Evolutionary conservation across 371 early-diverging fungal genomes (phyloP).

Genomic region (Coelomomyces lativittatus): DNA sequence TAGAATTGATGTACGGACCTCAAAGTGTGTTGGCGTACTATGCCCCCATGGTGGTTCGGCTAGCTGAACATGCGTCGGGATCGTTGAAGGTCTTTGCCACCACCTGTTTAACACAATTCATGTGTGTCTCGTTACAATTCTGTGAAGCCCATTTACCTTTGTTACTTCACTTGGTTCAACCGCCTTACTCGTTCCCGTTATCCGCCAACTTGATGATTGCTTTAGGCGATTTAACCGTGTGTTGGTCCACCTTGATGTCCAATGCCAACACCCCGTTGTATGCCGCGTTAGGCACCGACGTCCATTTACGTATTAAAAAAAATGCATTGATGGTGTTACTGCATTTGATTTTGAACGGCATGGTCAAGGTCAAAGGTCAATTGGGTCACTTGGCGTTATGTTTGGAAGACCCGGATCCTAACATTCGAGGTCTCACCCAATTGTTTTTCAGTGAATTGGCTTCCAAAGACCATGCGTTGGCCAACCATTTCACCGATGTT

Average conservation of each 20-base stretch:
- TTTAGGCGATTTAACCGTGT: conserved; percentile 86
- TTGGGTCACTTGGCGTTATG: conserved; percentile 91
- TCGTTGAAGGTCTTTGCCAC: background rate
- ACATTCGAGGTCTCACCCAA: conserved; percentile 74
- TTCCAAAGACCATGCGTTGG: conserved; percentile 87
- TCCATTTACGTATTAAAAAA: conserved; percentile 56
- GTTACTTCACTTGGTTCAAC: conserved; percentile 12
- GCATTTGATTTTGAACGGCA: conserved; percentile 86
- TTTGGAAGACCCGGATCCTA: conserved; percentile 63
- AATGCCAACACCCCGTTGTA: conserved; percentile 81
- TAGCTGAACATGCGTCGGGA: background rate
- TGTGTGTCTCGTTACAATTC: conserved; percentile 82
- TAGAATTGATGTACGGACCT: conserved; percentile 64
- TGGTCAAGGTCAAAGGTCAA: conserved; percentile 95
- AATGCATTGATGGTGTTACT: conserved; percentile 93
- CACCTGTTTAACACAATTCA: conserved; percentile 59
- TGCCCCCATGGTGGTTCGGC: conserved; percentile 61
- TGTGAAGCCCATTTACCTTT: conserved; percentile 81
- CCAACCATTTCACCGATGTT: conserved; percentile 93
- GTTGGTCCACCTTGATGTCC: conserved; percentile 82
- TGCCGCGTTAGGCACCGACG: conserved; percentile 61
- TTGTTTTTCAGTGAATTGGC: conserved; percentile 88
- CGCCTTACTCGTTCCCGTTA: no score
- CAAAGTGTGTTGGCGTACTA: conserved; percentile 55
- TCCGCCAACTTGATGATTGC: conserved; percentile 83